Evolutionary conservation across 2,329 filamentous ascomycete genomes (phyloP).

Genomic region (Verticillium zaregamsianum): DNA sequence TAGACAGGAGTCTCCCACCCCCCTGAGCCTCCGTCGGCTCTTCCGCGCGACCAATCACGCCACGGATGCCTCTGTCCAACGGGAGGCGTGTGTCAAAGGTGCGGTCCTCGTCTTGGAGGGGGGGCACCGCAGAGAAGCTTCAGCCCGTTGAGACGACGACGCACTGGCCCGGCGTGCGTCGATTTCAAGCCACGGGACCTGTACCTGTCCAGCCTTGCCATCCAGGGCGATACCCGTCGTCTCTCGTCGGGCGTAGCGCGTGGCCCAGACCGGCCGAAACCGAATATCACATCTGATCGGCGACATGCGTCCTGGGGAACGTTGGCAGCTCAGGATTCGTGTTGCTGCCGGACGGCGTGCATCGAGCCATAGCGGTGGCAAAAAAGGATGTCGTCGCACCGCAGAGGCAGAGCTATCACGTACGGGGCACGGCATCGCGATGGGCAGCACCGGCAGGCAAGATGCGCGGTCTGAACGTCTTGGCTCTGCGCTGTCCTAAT

Average conservation of each 20-base stretch:
- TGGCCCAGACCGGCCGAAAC: background rate
- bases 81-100: background rate
- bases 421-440: too few species aligned
- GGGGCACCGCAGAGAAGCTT: background rate
- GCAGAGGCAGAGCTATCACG: too few species aligned
- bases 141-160: background rate
- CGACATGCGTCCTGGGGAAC: background rate
- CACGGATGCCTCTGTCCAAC: background rate
- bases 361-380: background rate
- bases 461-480: background rate
- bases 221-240: background rate
- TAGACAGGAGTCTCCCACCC: slow-evolving; percentile 34
- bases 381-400: too few species aligned
- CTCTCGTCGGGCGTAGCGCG: background rate
- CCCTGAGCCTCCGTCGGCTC: background rate
- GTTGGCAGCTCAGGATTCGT: background rate
- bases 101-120: background rate
- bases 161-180: background rate
- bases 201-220: background rate
- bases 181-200: background rate
- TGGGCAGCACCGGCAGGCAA: background rate
- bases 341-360: background rate
- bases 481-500: background rate
- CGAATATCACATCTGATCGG: background rate
- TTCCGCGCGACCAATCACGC: background rate